Base-by-base conservation (phyloP, 345 rosid genomes). In the Acer saccharum region DNA sequence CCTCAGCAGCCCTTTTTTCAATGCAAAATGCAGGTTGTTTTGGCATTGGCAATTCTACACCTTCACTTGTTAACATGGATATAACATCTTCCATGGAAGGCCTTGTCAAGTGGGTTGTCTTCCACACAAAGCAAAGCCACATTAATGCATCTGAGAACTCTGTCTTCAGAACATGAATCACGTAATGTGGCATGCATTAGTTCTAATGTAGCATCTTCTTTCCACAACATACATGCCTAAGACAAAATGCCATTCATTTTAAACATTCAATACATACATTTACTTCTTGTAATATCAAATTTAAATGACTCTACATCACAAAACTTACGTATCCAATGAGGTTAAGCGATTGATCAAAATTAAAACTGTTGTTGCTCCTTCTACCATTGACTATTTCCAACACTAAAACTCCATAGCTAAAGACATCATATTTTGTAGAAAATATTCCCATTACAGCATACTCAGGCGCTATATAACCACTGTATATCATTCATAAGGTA, bases 371-470 rank as follows among this genome's bases (percentile, higher is more conserved):
- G 7, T 48, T 52, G 8, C 74, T 79, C 54, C 46, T 79, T 7
- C 48, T 74, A 2, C 82, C 73, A 14, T 77, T 41, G 0, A 79
- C 44, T n/a, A 74, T 73, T 57, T 79, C 81, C 16, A 79, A 7
- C 13, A 73, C 3, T 35, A 73, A 18, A 0, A 79, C 77, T 55
- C 81, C 78, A 50, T 73, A 79, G 13, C 81, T 67, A 12, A 25
- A 79, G 43, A 73, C 81, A 74, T 73, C 81, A n/a, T 77, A 79
- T 48, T 79, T 79, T 16, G 46, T 48, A n/a, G 78, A 79, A 55
- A 79, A 66, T 29, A 79, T 8, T 10, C 78, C 81, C 6, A 55
- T 62, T 69, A 73, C 68, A 1, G 60, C 50, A 61, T 79, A 79
- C 35, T 79, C 78, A 23, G 81, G 78, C 8, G 74, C 48, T 74